phyloP scores from a whole-genome alignment of 140 eudicot species.

The Anethum foeniculum region DNA sequence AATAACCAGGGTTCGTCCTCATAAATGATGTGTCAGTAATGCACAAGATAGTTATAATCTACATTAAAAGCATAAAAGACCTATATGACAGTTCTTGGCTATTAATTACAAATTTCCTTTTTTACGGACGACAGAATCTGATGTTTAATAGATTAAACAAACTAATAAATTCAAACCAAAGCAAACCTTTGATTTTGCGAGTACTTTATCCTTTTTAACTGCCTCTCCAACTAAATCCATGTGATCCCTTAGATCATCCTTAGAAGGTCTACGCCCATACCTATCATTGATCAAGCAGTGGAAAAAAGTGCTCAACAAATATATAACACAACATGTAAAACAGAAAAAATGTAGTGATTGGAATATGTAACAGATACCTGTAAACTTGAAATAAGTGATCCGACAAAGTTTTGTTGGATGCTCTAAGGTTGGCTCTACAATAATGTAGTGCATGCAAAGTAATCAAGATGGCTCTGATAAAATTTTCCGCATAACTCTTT shows the following conservation, averaged over 20 bases:
- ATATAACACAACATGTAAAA: not conserved
- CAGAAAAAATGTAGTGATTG: not conserved
- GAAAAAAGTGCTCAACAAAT: not conserved
- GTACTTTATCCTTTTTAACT: constrained; percentile 1
- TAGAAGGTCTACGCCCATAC: not conserved
- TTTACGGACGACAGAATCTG: not conserved
- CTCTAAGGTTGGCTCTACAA: not conserved
- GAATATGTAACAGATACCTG: not conserved
- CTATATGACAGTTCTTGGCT: not conserved
- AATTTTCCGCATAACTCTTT: not conserved
- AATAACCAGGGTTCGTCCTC: not conserved
- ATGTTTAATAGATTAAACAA: not conserved
- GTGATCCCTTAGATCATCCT: not conserved
- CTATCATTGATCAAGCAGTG: not conserved
- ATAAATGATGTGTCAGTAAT: not conserved
- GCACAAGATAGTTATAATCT: not conserved
- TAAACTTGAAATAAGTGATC: not conserved
- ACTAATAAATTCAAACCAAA: not conserved
- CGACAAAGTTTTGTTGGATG: not conserved
- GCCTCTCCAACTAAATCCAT: not conserved
- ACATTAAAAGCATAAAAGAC: not conserved
- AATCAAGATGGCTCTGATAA: not conserved
- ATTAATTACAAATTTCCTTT: not conserved
- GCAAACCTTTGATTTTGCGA: constrained; percentile 3
- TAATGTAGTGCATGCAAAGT: constrained; percentile 1